Base-by-base conservation (phyloP, 2,329 filamentous ascomycete species). In the Beauveria caledonica region DNA sequence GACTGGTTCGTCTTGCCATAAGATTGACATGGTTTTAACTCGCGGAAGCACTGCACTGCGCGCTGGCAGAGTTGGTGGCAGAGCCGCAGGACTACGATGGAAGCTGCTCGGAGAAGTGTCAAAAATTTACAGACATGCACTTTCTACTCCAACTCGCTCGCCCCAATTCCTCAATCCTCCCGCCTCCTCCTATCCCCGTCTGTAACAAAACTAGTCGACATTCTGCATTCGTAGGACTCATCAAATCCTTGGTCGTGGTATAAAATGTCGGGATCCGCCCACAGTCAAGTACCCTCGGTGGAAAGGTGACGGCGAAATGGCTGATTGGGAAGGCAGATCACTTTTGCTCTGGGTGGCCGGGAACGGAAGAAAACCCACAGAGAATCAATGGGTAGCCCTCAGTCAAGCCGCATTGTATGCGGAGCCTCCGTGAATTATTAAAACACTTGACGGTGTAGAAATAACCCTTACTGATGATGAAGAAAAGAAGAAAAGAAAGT, bases 301-400 rank as follows among this genome's bases (percentile, higher is more conserved):
- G 60, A 67, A 64, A 68, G 63, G 72, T 67, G 64, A 67, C 67
- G 56, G 50, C 49, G 19, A 66, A 66, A 69, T 69, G 76, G 73
- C 78, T 78, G 75, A 70, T 75, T 73, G 73, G 71, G 76, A 78
- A 77, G 77, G 76, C 71, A 70, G 69, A 60, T 76, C 73, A 74
- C 76, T 68, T 77, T 59, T 73, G 63, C 66, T 81, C 62, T 77
- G 66, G 78, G 77, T 72, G 78, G 78, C 78, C 77, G 78, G 78
- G 78, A 81, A 81, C 78, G 78, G 78, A 79, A 76, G 77, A 73
- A 78, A 73, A 79, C 75, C 74, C 76, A 81, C 75, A 68, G 75
- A 69, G 70, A 70, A 70, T 68, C 63, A 67, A 66, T 62, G 71
- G 69, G 73, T 77, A 77, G 75, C 78, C 77, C 77, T 79, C 78